Base-by-base conservation (phyloP, 106 monocot species). In the Dioscorea alata region DNA sequence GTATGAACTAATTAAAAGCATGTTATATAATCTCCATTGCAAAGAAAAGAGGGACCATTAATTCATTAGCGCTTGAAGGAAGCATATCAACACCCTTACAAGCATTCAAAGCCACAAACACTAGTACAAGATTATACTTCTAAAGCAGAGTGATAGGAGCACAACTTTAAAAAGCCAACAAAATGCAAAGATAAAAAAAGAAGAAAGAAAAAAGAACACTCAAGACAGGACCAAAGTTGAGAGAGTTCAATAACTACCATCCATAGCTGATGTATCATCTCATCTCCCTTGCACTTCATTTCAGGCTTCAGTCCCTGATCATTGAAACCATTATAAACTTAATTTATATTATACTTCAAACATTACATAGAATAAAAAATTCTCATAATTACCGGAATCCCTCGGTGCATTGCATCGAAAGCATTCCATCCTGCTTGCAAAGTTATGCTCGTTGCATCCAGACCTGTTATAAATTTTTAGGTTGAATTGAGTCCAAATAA, bases 221-320 rank as follows among this genome's bases (percentile, higher is more conserved):
- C 15, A 54, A 16, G 5, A 54, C 54, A 54, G 19, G 54, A 54
- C 5, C 13, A 18, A 54, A 19, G 54, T 54, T 54, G 54, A 14
- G 5, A 19, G 54, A 54, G 54, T 19, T 18, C 15, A 54, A 54
- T 19, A 16, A 54, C 18, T 54, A 54, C 6, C 15, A 51, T 51
- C 4, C 12, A 62, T 62, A 16, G 13, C 32, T 28, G 0, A 15
- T 33, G 61, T 4, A 33, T 62, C 60, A 24, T 13, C 15, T 7
- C 25, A 28, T 62, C 61, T 33, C 25, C 33, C 61, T 62, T 33
- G 32, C 28, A 2, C 57, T 31, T 53, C 66, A 52, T 31, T 19
- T 75, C 49, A 75, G 14, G 68, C 68, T 68, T 75, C 68, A 68
- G 68, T 75, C 16, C 67, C 74, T 74, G 66, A 4, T 28, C 66